Evolutionary conservation across 2,329 filamentous ascomycete species (phyloP).

Genomic region (Aspergillus persii): DNA sequence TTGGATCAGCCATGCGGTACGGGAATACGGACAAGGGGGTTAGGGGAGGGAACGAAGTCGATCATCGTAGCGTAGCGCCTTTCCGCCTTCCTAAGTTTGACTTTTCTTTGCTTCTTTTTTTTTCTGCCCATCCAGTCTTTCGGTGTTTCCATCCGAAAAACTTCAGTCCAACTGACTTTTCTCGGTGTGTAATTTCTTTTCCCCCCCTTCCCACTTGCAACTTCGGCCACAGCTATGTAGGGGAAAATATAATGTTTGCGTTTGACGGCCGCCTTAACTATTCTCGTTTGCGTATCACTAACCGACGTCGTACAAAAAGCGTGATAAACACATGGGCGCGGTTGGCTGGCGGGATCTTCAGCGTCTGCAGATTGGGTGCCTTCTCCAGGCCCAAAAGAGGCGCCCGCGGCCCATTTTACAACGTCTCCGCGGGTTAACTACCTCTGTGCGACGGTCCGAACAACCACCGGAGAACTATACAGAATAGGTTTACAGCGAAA

Average conservation of each 20-base stretch:
- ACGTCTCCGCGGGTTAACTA: not conserved
- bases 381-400: not conserved
- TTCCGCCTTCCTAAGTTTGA: conserved; percentile 6
- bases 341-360: not conserved
- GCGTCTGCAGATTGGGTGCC: not conserved
- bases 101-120: conserved; percentile 3
- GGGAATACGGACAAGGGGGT: conserved; percentile 3
- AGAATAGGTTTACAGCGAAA: too few species aligned
- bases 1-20: conserved; percentile 1
- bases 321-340: conserved; percentile 9
- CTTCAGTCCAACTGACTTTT: not conserved
- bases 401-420: not conserved
- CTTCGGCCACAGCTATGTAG: not conserved
- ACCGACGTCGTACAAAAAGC: conserved; percentile 4
- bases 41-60: not conserved
- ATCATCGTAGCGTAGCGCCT: conserved; percentile 8
- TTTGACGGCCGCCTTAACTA: too few species aligned
- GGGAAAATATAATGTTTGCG: too few species aligned
- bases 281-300: conserved; percentile 7
- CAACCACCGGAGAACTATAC: not conserved
- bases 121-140: not conserved
- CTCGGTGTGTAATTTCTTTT: too few species aligned
- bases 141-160: not conserved
- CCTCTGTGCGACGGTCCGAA: conserved; percentile 1
- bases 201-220: not conserved